Percentiles rank a stretch among this genome's conserved stretches.
Evolutionary conservation across 1,284 basidiomycete species (phyloP).

Genomic region (Ustilago crameri): DNA sequence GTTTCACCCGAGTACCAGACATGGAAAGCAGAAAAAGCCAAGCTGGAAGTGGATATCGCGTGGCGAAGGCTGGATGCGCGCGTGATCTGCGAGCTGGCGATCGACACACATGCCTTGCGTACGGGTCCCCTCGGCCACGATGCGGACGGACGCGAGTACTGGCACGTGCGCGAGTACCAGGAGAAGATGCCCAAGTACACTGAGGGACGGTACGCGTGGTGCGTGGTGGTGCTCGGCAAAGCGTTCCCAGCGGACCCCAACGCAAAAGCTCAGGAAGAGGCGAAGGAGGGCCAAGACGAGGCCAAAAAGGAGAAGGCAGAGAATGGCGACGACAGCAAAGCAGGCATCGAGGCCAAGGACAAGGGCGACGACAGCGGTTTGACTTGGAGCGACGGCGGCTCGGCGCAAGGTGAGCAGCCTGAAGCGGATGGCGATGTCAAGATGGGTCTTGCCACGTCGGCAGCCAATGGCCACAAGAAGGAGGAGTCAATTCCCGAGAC

Average conservation of each 20-base stretch:
- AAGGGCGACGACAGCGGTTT: conserved; percentile 29
- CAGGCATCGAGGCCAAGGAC: conserved; percentile 4
- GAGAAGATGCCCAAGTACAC: conserved; percentile 53
- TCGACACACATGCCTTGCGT: conserved; percentile 44
- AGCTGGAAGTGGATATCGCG: conserved; percentile 24
- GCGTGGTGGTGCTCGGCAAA: conserved; percentile 43
- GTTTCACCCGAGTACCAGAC: conserved; percentile 37
- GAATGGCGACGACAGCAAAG: conserved; percentile 10
- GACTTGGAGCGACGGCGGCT: conserved; percentile 26
- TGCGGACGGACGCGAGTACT: conserved; percentile 53
- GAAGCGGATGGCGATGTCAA: conserved; percentile 3
- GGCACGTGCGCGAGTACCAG: conserved; percentile 56
- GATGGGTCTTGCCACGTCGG: conserved; percentile 19
- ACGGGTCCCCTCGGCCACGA: conserved; percentile 51
- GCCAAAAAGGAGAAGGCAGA: conserved; percentile 5
- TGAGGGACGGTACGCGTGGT: conserved; percentile 51
- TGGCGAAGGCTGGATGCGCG: conserved; percentile 37
- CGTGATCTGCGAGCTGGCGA: conserved; percentile 22
- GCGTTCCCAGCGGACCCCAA: conserved; percentile 23
- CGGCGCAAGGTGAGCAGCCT: conserved; percentile 9
- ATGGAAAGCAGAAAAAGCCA: conserved; percentile 43
- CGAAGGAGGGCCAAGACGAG: not conserved
- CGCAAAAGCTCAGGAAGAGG: not conserved
- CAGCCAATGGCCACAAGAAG: not conserved
- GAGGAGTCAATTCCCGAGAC: not conserved